A percentile compares a stretch with the other conserved stretches of the same genome.
Conservation (phyloP, 441 rosid species). For the Erodium moschatum region DNA sequence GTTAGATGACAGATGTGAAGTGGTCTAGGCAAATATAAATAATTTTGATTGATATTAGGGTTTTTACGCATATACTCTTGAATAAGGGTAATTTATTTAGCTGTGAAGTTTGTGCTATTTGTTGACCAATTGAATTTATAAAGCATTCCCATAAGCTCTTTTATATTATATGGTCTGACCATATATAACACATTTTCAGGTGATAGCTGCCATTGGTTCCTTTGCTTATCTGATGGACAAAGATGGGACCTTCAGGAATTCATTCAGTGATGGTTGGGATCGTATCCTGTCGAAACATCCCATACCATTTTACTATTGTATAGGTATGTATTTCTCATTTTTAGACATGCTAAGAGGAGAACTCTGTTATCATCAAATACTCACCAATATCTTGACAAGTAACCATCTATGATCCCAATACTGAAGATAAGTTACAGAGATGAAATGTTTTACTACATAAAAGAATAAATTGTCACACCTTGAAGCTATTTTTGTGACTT, state of each 20-base stretch:
- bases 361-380: neutral
- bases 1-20: neutral
- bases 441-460: neutral
- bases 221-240: conserved; percentile 86
- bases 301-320: conserved; percentile 87
- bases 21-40: neutral
- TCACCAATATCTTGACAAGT: neutral
- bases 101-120: neutral
- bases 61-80: neutral
- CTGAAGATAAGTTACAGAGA: too few relatives aligned
- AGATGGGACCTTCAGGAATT: conserved; percentile 83
- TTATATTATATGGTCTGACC: neutral
- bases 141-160: neutral
- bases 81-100: neutral
- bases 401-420: neutral
- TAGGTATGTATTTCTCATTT: conserved; percentile 37
- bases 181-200: conserved; percentile 30
- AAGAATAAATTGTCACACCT: neutral
- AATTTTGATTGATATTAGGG: neutral
- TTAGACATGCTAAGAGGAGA: neutral
- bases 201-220: conserved; percentile 63
- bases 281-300: conserved; percentile 88
- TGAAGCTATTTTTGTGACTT: neutral
- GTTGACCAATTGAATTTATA: neutral
- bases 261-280: conserved; percentile 94